Conservation (phyloP, 805 yeast genomes). For the Grigorovia transvaalensis region DNA sequence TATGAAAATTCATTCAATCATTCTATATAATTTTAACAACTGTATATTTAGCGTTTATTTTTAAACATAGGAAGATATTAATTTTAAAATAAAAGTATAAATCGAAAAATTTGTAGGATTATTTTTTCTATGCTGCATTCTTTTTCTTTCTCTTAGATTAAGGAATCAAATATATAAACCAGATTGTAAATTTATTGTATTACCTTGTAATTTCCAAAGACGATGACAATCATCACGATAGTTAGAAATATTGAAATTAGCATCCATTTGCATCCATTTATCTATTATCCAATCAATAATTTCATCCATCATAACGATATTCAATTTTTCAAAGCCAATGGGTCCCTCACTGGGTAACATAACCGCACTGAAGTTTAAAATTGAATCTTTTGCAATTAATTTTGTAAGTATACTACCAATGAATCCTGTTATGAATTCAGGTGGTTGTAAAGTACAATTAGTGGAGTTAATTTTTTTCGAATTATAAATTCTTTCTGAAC, state of each 20-base stretch:
- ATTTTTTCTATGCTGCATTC: too few relatives aligned
- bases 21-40: conserved; percentile 12
- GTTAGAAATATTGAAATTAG: conserved; percentile 4
- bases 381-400: conserved; percentile 6
- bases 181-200: conserved; percentile 25
- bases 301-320: conserved; percentile 19
- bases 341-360: conserved; percentile 49
- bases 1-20: conserved; percentile 3
- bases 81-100: neutral
- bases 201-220: conserved; percentile 22
- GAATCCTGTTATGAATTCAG: conserved; percentile 52
- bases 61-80: conserved; percentile 2
- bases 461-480: conserved; percentile 20
- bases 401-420: conserved; percentile 36
- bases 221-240: conserved; percentile 22
- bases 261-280: conserved; percentile 3
- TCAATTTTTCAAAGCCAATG: conserved; percentile 46
- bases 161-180: conserved; percentile 20
- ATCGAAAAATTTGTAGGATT: neutral
- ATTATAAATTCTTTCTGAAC: conserved; percentile 22
- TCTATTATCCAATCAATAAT: conserved; percentile 14
- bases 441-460: conserved; percentile 37
- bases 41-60: conserved; percentile 21
- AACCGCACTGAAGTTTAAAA: conserved; percentile 9
- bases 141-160: neutral